A percentile compares a stretch with the other conserved stretches of the same genome.
These are phyloP conservation scores for Camelina sativa DNA, from an alignment of 345 rosid genomes.

Conservation along the genomic window DNA sequence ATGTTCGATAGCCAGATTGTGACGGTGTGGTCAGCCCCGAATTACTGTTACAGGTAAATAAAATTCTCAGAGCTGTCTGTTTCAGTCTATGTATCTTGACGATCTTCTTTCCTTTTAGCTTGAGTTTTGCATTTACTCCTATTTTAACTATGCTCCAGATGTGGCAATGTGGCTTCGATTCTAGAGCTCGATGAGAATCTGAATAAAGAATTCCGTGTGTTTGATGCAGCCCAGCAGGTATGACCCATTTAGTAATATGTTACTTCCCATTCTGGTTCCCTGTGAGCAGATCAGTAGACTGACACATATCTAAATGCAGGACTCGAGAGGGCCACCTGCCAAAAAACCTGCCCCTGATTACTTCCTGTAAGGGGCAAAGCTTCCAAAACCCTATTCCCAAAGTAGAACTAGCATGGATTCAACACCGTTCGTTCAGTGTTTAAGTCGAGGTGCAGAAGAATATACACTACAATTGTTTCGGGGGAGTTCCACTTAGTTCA, in stretches of 20 bases:
- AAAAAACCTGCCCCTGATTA: constrained; percentile 96
- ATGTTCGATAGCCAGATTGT: constrained; percentile 94
- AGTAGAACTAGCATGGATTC: not conserved
- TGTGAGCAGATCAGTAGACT: constrained; percentile 4
- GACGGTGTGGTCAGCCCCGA: constrained; percentile 99
- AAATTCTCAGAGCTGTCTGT: constrained; percentile 6
- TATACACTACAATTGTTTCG: constrained; percentile 18
- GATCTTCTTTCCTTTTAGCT: not conserved
- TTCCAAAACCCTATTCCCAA: constrained; percentile 4
- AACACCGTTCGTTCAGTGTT: constrained; percentile 4
- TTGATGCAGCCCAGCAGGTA: constrained; percentile 96
- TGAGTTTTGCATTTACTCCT: constrained; percentile 22
- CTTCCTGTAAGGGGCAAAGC: constrained; percentile 60
- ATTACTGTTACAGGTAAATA: constrained; percentile 92
- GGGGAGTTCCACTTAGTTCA: constrained; percentile 13
- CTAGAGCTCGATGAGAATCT: constrained; percentile 91
- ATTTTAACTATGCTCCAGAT: constrained; percentile 54
- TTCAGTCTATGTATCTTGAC: not conserved
- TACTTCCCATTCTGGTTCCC: not conserved
- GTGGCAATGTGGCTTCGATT: constrained; percentile 96
- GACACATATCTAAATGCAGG: constrained; percentile 56
- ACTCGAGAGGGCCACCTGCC: constrained; percentile 87
- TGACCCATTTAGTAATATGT: constrained; percentile 17
- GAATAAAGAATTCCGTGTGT: constrained; percentile 78
- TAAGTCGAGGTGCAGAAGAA: constrained; percentile 27